Conservation (phyloP, 2,329 filamentous ascomycete species). For the Sclerotinia nivalis region DNA sequence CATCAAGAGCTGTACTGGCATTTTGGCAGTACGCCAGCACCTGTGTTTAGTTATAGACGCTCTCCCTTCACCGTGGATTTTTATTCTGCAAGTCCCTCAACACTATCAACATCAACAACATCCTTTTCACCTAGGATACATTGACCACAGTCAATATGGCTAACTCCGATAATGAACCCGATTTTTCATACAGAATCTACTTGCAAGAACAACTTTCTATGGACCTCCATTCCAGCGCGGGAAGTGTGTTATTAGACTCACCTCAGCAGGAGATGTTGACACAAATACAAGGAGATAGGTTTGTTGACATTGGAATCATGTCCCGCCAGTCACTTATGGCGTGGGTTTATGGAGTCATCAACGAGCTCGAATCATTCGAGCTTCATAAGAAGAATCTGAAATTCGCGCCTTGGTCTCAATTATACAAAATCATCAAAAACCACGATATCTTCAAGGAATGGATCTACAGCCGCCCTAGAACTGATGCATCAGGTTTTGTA, state of each 20-base stretch:
- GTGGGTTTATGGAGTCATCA: not conserved
- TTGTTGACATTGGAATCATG: not conserved
- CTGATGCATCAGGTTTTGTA: not conserved
- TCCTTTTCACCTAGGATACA: no score
- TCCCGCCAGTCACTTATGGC: not conserved
- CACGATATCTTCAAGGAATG: not conserved
- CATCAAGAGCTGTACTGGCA: not conserved
- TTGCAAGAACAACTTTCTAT: not conserved
- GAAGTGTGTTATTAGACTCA: not conserved
- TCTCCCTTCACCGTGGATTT: not conserved
- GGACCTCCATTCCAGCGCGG: not conserved
- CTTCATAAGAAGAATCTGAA: not conserved
- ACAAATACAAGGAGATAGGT: not conserved
- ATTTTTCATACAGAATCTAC: not conserved
- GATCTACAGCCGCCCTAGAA: not conserved
- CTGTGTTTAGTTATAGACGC: not conserved
- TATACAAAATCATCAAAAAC: not conserved
- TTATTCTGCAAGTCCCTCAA: not conserved
- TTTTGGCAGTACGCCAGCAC: no score
- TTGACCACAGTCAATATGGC: not conserved
- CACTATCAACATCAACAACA: not conserved
- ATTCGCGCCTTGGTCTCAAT: not conserved
- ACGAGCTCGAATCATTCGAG: not conserved
- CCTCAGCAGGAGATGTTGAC: not conserved
- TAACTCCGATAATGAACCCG: not conserved